Percentiles rank a stretch among this genome's conserved stretches.
These are phyloP conservation scores for Suhomyces vadensis DNA, from an alignment of 805 yeast genomes.

Conservation along the genomic window DNA sequence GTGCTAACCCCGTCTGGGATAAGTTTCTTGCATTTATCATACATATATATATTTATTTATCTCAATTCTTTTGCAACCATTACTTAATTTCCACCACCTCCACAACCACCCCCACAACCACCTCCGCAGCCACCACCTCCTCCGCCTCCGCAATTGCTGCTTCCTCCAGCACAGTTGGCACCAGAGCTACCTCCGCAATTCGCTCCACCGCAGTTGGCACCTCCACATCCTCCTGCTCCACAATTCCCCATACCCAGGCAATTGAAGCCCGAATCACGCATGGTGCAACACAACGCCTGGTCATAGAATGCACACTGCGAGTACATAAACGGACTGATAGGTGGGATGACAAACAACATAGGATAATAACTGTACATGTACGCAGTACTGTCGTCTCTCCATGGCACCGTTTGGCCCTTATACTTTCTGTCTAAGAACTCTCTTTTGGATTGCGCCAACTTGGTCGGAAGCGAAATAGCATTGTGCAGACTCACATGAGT, in stretches of 20 bases:
- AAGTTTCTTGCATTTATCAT: neutral
- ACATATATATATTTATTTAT: neutral
- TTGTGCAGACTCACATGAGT: constrained; percentile 19
- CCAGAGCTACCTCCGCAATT: neutral
- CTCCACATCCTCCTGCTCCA: neutral
- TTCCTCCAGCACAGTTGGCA: neutral
- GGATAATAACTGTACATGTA: constrained; percentile 7
- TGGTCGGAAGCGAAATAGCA: constrained; percentile 12
- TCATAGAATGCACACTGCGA: constrained; percentile 8
- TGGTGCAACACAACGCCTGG: constrained; percentile 11
- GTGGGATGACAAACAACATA: constrained; percentile 13
- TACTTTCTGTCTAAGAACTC: constrained; percentile 6
- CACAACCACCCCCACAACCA: constrained; percentile 10
- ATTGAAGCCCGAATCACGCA: constrained; percentile 9
- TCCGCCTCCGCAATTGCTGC: constrained; percentile 3
- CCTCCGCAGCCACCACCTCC: constrained; percentile 12
- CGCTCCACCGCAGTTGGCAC: neutral
- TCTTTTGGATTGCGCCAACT: constrained; percentile 3
- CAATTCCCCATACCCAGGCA: constrained; percentile 9
- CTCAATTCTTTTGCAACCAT: neutral
- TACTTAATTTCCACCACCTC: constrained; percentile 9
- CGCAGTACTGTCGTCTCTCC: neutral
- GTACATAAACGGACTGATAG: constrained; percentile 6
- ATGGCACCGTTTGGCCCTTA: constrained; percentile 4
- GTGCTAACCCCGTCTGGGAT: too few species aligned